A percentile compares a stretch with the other conserved stretches of the same genome.
These are phyloP conservation scores for Macrolepiota dolichaula DNA, from an alignment of 768 basidiomycete genomes.

Conservation along the genomic window DNA sequence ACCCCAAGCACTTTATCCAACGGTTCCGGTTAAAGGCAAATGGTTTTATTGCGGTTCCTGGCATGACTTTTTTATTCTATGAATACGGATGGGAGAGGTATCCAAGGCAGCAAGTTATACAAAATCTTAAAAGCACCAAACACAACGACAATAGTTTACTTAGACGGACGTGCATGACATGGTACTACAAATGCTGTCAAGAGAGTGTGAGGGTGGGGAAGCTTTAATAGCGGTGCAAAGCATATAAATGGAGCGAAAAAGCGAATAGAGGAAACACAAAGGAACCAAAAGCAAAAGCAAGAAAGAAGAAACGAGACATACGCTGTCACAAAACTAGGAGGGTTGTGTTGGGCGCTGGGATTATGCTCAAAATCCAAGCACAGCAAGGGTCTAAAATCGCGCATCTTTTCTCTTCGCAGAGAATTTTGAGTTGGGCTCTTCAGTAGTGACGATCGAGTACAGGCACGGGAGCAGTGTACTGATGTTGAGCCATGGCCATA, in stretches of 20 bases:
- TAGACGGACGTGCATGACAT: not conserved
- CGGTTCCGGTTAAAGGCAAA: not conserved
- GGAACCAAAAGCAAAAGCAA: conserved; percentile 1
- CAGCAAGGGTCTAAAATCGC: not conserved
- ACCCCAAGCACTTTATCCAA: not conserved
- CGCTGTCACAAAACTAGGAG: conserved; percentile 1
- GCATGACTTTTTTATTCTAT: not conserved
- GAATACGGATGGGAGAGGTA: not conserved
- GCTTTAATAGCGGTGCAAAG: conserved; percentile 7
- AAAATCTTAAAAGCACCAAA: conserved; percentile 8
- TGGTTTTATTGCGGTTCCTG: not conserved
- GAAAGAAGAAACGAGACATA: not conserved
- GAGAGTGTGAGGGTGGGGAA: conserved; percentile 12
- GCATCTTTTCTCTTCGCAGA: not conserved
- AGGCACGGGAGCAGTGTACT: conserved; percentile 32
- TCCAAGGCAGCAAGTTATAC: not conserved
- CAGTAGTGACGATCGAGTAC: conserved; percentile 25
- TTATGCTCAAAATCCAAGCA: not conserved
- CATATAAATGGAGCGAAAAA: not conserved
- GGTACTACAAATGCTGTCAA: conserved; percentile 13
- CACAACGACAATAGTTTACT: conserved; percentile 8
- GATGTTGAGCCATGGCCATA: conserved; percentile 2
- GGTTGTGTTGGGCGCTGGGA: not conserved
- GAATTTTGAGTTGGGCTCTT: conserved; percentile 13
- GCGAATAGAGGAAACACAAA: conserved; percentile 8